These are phyloP conservation scores for Colletotrichum sp. DNA, from an alignment of 2,329 filamentous ascomycete genomes.

Conservation along the genomic window DNA sequence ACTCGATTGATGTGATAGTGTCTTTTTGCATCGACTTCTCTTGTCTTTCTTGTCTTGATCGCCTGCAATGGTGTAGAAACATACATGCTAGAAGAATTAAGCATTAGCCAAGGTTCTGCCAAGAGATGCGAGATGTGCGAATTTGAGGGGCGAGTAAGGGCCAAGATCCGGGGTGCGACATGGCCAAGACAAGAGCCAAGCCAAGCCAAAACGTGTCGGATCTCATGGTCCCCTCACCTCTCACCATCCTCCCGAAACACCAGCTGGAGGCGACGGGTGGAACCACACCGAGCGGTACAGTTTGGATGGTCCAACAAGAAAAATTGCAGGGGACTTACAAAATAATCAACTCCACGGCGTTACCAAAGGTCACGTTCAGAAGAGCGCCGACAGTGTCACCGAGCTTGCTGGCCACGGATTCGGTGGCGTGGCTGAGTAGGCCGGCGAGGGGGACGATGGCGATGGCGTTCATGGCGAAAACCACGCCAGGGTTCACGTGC, in stretches of 20 bases:
- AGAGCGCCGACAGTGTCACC: constrained; percentile 76
- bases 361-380: constrained; percentile 80
- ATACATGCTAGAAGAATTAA: constrained; percentile 52
- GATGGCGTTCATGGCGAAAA: constrained; percentile 77
- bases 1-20: constrained; percentile 56
- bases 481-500: constrained; percentile 55
- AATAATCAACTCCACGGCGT: constrained; percentile 81
- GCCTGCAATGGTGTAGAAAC: constrained; percentile 41
- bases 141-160: neutral
- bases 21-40: constrained; percentile 38
- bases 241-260: neutral
- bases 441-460: constrained; percentile 79
- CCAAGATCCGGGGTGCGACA: constrained; percentile 10
- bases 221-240: constrained; percentile 1
- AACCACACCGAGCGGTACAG: neutral
- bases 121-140: neutral
- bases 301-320: neutral
- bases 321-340: constrained; percentile 52
- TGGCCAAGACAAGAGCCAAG: constrained; percentile 12
- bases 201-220: neutral
- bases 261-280: neutral
- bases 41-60: constrained; percentile 27
- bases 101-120: constrained; percentile 15
- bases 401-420: constrained; percentile 74
- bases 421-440: constrained; percentile 74